A percentile compares a stretch with the other conserved stretches of the same genome.
Evolutionary conservation across 2,329 filamentous ascomycete genomes (phyloP).

Genomic region (Albifimbria verrucaria): DNA sequence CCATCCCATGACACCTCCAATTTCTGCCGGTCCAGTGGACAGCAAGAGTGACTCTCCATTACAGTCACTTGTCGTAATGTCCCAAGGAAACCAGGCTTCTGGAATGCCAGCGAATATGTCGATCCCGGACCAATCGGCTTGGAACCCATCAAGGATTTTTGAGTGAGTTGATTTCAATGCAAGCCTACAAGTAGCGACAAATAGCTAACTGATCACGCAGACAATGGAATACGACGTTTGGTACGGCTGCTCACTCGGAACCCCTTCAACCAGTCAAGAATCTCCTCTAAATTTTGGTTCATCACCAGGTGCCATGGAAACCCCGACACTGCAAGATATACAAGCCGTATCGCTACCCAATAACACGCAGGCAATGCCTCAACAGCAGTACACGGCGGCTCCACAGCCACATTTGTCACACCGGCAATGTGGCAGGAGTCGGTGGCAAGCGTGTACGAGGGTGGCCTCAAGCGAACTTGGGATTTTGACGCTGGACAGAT

Average conservation of each 20-base stretch:
- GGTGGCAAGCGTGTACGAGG: conserved; percentile 66
- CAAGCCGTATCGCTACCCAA: conserved; percentile 43
- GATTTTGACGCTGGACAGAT: conserved; percentile 44
- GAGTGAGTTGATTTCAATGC: conserved; percentile 62
- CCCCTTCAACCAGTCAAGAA: conserved; percentile 37
- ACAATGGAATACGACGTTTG: conserved; percentile 95
- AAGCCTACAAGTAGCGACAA: conserved; percentile 2
- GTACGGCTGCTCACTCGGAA: conserved; percentile 52
- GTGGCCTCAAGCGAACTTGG: conserved; percentile 61
- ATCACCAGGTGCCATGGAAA: conserved; percentile 52
- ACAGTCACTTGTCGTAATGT: conserved; percentile 70
- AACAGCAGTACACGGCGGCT: conserved; percentile 50
- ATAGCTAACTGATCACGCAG: conserved; percentile 39
- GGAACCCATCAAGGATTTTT: conserved; percentile 87
- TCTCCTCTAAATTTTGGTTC: conserved; percentile 51
- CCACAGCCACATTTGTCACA: conserved; percentile 59
- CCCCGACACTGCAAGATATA: conserved; percentile 51
- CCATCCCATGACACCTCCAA: conserved; percentile 77
- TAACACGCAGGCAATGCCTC: conserved; percentile 43
- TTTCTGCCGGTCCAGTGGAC: conserved; percentile 69
- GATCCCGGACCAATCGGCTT: conserved; percentile 62
- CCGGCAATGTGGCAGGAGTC: conserved; percentile 73
- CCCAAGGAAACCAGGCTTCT: conserved; percentile 53
- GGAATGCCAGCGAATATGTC: conserved; percentile 53
- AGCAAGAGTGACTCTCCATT: conserved; percentile 74